Conservation (phyloP, 495 filamentous ascomycete genomes). For the Aspergillus leporis region DNA sequence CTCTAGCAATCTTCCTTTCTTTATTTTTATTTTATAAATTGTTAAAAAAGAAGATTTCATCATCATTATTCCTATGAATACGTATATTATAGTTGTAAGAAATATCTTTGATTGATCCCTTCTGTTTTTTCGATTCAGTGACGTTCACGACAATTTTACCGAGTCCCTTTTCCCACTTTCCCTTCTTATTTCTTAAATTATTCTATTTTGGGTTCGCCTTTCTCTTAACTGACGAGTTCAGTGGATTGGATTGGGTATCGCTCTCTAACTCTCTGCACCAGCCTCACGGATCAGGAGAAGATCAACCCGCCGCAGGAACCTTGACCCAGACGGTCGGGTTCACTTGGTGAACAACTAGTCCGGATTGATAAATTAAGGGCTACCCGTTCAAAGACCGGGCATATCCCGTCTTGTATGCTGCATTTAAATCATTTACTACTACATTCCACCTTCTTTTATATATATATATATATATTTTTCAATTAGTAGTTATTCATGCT, state of each 20-base stretch:
- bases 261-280: not conserved
- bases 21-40: too few species aligned
- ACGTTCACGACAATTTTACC: not conserved
- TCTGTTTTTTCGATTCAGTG: not conserved
- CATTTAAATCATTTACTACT: not conserved
- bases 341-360: constrained; percentile 8
- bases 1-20: not conserved
- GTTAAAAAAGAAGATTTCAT: too few species aligned
- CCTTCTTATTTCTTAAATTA: not conserved
- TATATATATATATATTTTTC: too few species aligned
- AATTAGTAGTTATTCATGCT: not conserved
- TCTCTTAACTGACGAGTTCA: not conserved
- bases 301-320: constrained; percentile 31
- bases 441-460: not conserved
- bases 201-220: not conserved
- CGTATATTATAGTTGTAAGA: not conserved
- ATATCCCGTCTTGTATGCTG: not conserved
- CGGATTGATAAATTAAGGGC: not conserved
- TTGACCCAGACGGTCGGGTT: constrained; percentile 30
- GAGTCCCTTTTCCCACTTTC: not conserved
- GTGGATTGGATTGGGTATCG: not conserved
- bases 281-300: constrained; percentile 25
- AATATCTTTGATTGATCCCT: not conserved
- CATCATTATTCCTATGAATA: not conserved
- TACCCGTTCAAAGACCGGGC: not conserved